These are phyloP conservation scores for Saccharata proteae DNA, from an alignment of 2,329 filamentous ascomycete species.

Conservation along the genomic window DNA sequence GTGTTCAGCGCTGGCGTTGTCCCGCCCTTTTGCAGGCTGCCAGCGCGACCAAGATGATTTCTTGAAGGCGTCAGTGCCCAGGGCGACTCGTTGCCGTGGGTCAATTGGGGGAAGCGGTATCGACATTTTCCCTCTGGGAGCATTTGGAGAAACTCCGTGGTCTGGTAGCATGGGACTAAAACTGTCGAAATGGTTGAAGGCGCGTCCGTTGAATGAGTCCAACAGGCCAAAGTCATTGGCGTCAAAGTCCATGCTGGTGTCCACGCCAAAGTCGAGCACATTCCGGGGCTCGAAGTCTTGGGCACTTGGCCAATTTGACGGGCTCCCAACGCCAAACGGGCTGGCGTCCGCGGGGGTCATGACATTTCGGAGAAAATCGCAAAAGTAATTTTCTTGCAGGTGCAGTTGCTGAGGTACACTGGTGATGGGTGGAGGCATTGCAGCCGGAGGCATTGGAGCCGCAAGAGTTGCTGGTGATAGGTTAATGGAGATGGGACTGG, in stretches of 20 bases:
- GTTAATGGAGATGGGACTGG: too few species aligned
- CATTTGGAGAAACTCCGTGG: too few species aligned
- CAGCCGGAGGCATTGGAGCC: too few species aligned
- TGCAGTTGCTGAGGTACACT: not conserved
- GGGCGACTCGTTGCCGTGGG: constrained; percentile 1
- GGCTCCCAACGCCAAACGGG: constrained; percentile 2
- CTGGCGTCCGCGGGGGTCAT: constrained; percentile 4
- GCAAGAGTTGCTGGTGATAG: too few species aligned
- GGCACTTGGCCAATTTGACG: constrained; percentile 13
- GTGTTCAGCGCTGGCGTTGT: constrained; percentile 3
- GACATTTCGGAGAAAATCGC: constrained; percentile 7
- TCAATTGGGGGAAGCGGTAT: not conserved
- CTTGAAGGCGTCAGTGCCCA: constrained; percentile 5
- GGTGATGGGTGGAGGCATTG: too few species aligned
- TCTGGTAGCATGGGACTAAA: not conserved
- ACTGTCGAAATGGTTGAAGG: constrained; percentile 20
- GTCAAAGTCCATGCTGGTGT: constrained; percentile 33
- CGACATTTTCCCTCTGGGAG: too few species aligned
- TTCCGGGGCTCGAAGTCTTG: constrained; percentile 25
- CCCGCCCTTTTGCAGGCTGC: constrained; percentile 5
- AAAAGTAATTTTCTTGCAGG: constrained; percentile 5
- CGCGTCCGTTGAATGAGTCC: constrained; percentile 33
- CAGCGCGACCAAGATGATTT: constrained; percentile 6
- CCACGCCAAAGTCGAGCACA: constrained; percentile 32
- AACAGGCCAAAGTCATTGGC: constrained; percentile 33